These are phyloP conservation scores for Kazachstania sp. DNA, from an alignment of 1,139 yeast species.

Conservation along the genomic window DNA sequence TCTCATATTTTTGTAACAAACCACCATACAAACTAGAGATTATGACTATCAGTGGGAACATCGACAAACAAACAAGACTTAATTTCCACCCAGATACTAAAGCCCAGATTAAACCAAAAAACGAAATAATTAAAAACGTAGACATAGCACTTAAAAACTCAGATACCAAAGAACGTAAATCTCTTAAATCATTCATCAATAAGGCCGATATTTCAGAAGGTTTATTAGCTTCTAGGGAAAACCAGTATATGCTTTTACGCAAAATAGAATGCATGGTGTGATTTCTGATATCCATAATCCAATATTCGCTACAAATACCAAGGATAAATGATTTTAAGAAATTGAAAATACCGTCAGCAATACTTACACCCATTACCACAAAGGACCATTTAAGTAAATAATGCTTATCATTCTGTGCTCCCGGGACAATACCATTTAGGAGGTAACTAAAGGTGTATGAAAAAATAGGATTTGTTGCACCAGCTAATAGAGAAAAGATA, in stretches of 20 bases:
- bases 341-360: constrained; percentile 50
- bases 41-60: constrained; percentile 54
- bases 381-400: constrained; percentile 58
- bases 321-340: constrained; percentile 46
- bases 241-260: constrained; percentile 51
- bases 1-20: constrained; percentile 48
- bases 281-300: constrained; percentile 54
- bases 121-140: constrained; percentile 45
- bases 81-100: constrained; percentile 77
- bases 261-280: constrained; percentile 42
- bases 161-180: constrained; percentile 55
- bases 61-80: constrained; percentile 67
- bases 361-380: constrained; percentile 50
- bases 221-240: constrained; percentile 33
- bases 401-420: constrained; percentile 30
- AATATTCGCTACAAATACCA: constrained; percentile 54
- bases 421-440: constrained; percentile 46
- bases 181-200: constrained; percentile 73
- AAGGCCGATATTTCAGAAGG: constrained; percentile 58
- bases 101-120: constrained; percentile 70
- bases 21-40: constrained; percentile 47
- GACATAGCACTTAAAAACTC: constrained; percentile 49
- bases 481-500: constrained; percentile 44
- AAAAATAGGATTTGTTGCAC: constrained; percentile 65
- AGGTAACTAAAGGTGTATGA: constrained; percentile 70